phyloP scores from a whole-genome alignment of 371 early-diverging fungal genomes.

The Conidiobolus incongruus region DNA sequence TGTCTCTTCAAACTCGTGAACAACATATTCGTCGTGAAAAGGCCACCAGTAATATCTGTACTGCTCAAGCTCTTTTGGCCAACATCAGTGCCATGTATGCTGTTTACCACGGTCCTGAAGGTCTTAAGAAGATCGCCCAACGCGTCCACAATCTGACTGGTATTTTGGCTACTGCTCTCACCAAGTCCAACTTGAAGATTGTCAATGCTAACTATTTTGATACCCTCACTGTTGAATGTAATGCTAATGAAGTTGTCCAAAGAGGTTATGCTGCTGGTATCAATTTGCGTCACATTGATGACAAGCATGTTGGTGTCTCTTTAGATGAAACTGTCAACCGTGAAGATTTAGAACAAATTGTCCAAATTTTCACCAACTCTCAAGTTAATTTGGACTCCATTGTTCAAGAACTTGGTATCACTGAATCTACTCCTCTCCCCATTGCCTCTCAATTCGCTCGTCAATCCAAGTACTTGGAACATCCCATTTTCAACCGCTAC shows the following conservation, averaged over 20 bases:
- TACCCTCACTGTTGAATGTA: slow-evolving; percentile 51
- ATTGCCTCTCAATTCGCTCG: slow-evolving; percentile 45
- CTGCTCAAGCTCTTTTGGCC: slow-evolving; percentile 81
- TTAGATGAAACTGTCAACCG: slow-evolving; percentile 77
- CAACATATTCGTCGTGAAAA: slow-evolving; percentile 97
- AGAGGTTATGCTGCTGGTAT: slow-evolving; percentile 54
- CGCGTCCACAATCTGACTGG: slow-evolving; percentile 74
- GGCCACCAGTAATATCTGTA: slow-evolving; percentile 96
- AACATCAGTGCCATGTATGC: slow-evolving; percentile 91
- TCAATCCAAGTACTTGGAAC: slow-evolving; percentile 48
- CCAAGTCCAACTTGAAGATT: slow-evolving; percentile 39
- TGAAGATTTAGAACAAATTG: slow-evolving; percentile 49
- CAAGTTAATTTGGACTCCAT: slow-evolving; percentile 20
- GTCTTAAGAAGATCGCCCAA: slow-evolving; percentile 68
- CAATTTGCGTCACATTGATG: slow-evolving; percentile 67
- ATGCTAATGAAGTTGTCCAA: slow-evolving; percentile 28
- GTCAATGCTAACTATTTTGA: slow-evolving; percentile 81
- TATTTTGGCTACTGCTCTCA: slow-evolving; percentile 53
- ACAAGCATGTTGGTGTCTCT: slow-evolving; percentile 49
- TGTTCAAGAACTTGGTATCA: slow-evolving; percentile 15
- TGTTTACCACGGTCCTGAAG: slow-evolving; percentile 91
- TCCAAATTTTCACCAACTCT: slow-evolving; percentile 39
- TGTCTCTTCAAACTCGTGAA: slow-evolving; percentile 90
- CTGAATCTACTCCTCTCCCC: slow-evolving; percentile 16
- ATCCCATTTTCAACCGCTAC: slow-evolving; percentile 79